Base-by-base conservation (phyloP, 768 basidiomycete genomes). In the Lentinus tigrinus region DNA sequence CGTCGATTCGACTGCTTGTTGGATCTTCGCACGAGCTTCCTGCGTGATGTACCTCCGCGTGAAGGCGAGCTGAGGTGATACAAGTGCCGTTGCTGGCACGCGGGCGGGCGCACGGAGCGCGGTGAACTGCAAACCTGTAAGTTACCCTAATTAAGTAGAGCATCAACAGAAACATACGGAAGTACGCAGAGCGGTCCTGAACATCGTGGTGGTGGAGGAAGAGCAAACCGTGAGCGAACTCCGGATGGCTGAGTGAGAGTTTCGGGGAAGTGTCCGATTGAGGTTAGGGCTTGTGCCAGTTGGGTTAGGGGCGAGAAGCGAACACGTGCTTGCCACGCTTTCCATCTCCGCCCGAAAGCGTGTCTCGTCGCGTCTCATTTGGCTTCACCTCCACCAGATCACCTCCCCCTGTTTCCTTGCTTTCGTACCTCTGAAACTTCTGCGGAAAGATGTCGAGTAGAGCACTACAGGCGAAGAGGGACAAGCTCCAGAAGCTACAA, bases 1-100 rank as follows among this genome's bases (percentile, higher is more conserved):
- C 43, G 82, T 84, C 1, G 81, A 75, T 8, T 79, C 74, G 26
- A 98, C 82, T 2, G 95, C 94, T 64, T 84, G 72, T 69, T 89
- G 82, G n/a, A 93, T 84, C 65, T 81, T 75, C 11, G 78, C 64
- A 21, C 88, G 82, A 4, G 81, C 76, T 57, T 91, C 83, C 31
- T 85, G 78, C 4, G 85, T 83, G 47, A 93, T 77, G 62, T 78
- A 81, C 26, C 90, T 81, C 63, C 71, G 67, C 24, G 70, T 65
- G 36, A 69, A 53, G 46, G 69, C 55, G 39, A 69, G 42, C 8
- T 60, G 62, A 23, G 69, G 68, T 17, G 72, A 62, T 13, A 44
- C 31, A 27, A 65, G 56, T 17, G 60, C 56, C 6, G 47, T 38
- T 17, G 61, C 47, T 52, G 57, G 56, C 44, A 54, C 54, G 40